These are phyloP conservation scores for Oryza brachyantha DNA, from an alignment of 176 grass and related monocot genomes.

Conservation along the genomic window DNA sequence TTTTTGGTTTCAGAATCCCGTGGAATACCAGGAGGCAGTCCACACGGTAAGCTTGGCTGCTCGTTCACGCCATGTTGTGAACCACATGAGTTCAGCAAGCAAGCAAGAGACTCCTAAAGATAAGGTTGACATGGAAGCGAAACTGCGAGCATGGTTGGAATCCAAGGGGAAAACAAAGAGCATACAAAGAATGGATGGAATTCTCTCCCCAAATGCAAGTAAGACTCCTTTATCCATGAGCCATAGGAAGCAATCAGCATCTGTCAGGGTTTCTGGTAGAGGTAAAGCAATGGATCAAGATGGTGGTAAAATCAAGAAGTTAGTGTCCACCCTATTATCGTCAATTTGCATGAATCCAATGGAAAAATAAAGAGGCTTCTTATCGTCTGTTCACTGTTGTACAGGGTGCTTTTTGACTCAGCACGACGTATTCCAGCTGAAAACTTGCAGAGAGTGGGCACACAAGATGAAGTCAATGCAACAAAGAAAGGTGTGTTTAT, in stretches of 20 bases:
- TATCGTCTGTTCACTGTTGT: slow-evolving; percentile 40
- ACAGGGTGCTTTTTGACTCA: slow-evolving; percentile 70
- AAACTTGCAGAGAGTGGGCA: slow-evolving; percentile 14
- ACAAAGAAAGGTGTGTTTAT: slow-evolving; percentile 27
- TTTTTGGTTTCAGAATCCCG: slow-evolving; percentile 64
- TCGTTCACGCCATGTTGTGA: slow-evolving; percentile 65
- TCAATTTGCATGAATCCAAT: not conserved
- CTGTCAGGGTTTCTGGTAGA: slow-evolving; percentile 48
- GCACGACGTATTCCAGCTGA: slow-evolving; percentile 25
- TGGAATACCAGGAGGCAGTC: slow-evolving; percentile 76
- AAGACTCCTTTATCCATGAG: slow-evolving; percentile 57
- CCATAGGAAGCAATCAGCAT: slow-evolving; percentile 43
- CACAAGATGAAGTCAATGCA: slow-evolving; percentile 13
- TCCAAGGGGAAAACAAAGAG: slow-evolving; percentile 82
- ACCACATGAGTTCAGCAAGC: slow-evolving; percentile 43
- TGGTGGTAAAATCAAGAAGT: slow-evolving; percentile 66
- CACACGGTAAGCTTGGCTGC: slow-evolving; percentile 77
- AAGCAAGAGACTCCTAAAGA: slow-evolving; percentile 70
- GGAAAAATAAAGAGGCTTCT: not conserved
- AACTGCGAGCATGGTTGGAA: slow-evolving; percentile 83
- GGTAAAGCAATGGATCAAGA: slow-evolving; percentile 36
- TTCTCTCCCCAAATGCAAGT: slow-evolving; percentile 50
- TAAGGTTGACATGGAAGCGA: slow-evolving; percentile 89
- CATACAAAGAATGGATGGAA: slow-evolving; percentile 53
- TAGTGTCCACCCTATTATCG: slow-evolving; percentile 11